A percentile compares a stretch with the other conserved stretches of the same genome.
phyloP scores from a whole-genome alignment of 805 yeast species.

The Nakazawaea wickerhamii region DNA sequence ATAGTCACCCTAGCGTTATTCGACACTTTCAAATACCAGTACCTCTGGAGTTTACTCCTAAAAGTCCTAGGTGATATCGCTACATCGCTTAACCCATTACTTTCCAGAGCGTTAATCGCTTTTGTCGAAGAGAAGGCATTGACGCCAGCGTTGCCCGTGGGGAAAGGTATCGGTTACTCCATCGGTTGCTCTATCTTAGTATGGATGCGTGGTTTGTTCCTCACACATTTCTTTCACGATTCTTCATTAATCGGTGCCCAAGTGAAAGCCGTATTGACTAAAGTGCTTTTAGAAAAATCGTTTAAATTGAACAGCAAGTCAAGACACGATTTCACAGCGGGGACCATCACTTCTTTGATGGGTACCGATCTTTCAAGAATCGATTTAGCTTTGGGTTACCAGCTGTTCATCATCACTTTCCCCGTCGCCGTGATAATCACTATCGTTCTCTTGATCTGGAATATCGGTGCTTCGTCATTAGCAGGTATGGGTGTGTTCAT shows the following conservation, averaged over 20 bases:
- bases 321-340: constrained; percentile 57
- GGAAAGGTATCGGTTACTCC: constrained; percentile 72
- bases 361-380: constrained; percentile 78
- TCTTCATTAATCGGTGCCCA: constrained; percentile 64
- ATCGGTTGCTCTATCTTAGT: constrained; percentile 64
- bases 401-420: constrained; percentile 58
- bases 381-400: constrained; percentile 66
- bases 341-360: constrained; percentile 71
- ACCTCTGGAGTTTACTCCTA: constrained; percentile 32
- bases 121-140: constrained; percentile 50
- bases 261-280: constrained; percentile 62
- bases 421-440: constrained; percentile 59
- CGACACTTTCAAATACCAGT: constrained; percentile 43
- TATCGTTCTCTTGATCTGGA: constrained; percentile 58
- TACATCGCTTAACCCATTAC: constrained; percentile 55
- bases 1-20: constrained; percentile 34
- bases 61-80: constrained; percentile 41
- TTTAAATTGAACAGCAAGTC: constrained; percentile 57
- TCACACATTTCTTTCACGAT: constrained; percentile 60
- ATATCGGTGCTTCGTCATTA: constrained; percentile 68
- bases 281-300: constrained; percentile 61
- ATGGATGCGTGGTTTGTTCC: constrained; percentile 37
- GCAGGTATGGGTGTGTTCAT: constrained; percentile 61
- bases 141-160: constrained; percentile 36
- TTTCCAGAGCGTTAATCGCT: constrained; percentile 57